These are phyloP conservation scores for Exophiala sideris DNA, from an alignment of 2,329 filamentous ascomycete species.

Conservation along the genomic window DNA sequence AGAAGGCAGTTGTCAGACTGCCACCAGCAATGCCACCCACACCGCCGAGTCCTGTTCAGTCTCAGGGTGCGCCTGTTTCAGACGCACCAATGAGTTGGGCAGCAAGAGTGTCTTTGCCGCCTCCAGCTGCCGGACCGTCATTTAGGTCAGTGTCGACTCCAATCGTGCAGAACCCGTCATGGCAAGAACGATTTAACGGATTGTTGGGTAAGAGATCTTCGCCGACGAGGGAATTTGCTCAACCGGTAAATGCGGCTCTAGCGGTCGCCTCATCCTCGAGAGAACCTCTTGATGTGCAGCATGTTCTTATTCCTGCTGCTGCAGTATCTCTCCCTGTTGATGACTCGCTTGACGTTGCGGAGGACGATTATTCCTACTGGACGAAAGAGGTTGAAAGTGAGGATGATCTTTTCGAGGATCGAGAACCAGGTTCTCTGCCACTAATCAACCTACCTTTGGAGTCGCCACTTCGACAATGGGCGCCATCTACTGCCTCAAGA, in stretches of 20 bases:
- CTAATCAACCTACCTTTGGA: slow-evolving; percentile 60
- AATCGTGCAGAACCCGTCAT: slow-evolving; percentile 45
- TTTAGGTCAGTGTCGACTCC: slow-evolving; percentile 40
- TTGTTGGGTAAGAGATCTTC: slow-evolving; percentile 64
- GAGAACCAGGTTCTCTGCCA: slow-evolving; percentile 75
- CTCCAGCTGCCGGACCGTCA: slow-evolving; percentile 36
- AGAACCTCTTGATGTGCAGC: slow-evolving; percentile 58
- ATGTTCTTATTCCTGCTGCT: slow-evolving; percentile 14
- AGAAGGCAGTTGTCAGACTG: slow-evolving; percentile 74
- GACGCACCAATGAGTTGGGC: slow-evolving; percentile 37
- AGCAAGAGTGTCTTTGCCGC: slow-evolving; percentile 35
- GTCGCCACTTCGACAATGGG: slow-evolving; percentile 3
- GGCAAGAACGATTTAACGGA: slow-evolving; percentile 63
- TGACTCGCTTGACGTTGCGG: not conserved
- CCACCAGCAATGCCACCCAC: slow-evolving; percentile 43
- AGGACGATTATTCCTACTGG: slow-evolving; percentile 36
- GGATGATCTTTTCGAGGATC: slow-evolving; percentile 76
- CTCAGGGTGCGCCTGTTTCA: slow-evolving; percentile 27
- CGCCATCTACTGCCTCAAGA: not conserved
- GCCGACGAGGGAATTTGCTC: slow-evolving; percentile 32
- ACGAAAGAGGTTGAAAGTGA: slow-evolving; percentile 72
- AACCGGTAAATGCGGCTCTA: slow-evolving; percentile 22
- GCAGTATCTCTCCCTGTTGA: slow-evolving; percentile 24
- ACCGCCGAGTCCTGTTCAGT: slow-evolving; percentile 23
- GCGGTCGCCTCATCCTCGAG: slow-evolving; percentile 66